Evolutionary conservation across 169 alveolate genomes (phyloP), one percentile per base, ranked within the genome.

Genomic region (Ichthyophthirius multifiliis): DNA sequence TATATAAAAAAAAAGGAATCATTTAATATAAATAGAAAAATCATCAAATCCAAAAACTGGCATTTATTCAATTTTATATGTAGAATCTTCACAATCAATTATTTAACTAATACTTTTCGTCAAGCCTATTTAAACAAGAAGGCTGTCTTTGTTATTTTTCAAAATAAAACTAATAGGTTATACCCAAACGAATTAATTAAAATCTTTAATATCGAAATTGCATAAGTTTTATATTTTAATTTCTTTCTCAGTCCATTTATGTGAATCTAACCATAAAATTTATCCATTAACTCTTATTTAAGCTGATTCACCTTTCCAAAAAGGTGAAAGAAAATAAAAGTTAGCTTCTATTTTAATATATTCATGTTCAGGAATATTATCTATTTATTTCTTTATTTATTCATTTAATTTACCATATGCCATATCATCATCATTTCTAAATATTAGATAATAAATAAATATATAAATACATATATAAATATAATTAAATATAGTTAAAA

Each of bases 271-370:
- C 71, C 71, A 55, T 0, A 55, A 34, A 27, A 55, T 55, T 16
- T 27, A 27, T 27, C 31, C 16, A 27, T 55, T 23, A 27, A 55
- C 31, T 55, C 71, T 55, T 20, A 55, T 55, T 55, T 55, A 27
- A 1, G 71, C 71, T 15, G 71, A 55, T 27, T 55, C 71, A 15
- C 71, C 71, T 7, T 55, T 55, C 71, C 71, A 55, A 7, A 55
- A 55, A 10, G 71, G 71, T 0, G 71, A 55, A 13, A 55, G 13
- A 27, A 55, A 55, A 10, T 27, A 55, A 39, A 55, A 55, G 4
- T 55, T 55, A 23, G 43, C 71, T 20, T 55, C 71, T 4, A 55
- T 55, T 55, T 55, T 55, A 10, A 55, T 18, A 23, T 55, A 18
- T n/a, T 6, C 31, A 27, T 55, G 71, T 55, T 55, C 71, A 2